A percentile compares a stretch with the other conserved stretches of the same genome.
phyloP scores from a whole-genome alignment of 305 asterid genomes.

The Fraxinus latifolia region DNA sequence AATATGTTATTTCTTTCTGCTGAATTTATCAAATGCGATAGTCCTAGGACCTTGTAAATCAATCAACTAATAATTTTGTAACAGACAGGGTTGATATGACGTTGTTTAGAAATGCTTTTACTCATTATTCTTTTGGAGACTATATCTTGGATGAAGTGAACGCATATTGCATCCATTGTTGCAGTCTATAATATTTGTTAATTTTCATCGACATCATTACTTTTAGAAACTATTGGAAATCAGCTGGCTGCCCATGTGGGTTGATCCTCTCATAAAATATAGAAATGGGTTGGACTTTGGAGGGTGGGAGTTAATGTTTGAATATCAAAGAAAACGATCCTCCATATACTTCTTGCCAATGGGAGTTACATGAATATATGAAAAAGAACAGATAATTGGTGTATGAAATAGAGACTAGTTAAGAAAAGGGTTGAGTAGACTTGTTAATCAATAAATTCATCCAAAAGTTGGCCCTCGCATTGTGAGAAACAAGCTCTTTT shows the following conservation, averaged over 20 bases:
- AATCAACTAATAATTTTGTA: neutral
- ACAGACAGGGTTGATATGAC: neutral
- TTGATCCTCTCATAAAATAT: neutral
- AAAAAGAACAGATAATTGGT: neutral
- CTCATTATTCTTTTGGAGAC: neutral
- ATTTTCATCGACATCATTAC: neutral
- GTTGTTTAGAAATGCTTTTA: neutral
- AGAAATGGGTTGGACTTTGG: neutral
- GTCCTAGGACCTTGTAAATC: neutral
- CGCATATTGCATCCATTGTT: neutral
- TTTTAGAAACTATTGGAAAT: neutral
- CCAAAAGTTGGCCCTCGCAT: neutral
- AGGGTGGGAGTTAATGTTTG: neutral
- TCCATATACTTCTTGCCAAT: neutral
- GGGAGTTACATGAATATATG: neutral
- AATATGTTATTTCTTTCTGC: neutral
- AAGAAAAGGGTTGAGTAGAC: neutral
- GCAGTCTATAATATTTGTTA: neutral
- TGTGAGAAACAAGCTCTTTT: neutral
- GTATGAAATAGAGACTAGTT: neutral
- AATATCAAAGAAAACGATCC: no score
- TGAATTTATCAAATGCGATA: neutral
- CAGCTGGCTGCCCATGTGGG: neutral
- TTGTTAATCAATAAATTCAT: no score
- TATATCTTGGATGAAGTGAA: neutral